Evolutionary conservation across 208 protist genomes (phyloP).

Genomic region (Phytomonas sp.): DNA sequence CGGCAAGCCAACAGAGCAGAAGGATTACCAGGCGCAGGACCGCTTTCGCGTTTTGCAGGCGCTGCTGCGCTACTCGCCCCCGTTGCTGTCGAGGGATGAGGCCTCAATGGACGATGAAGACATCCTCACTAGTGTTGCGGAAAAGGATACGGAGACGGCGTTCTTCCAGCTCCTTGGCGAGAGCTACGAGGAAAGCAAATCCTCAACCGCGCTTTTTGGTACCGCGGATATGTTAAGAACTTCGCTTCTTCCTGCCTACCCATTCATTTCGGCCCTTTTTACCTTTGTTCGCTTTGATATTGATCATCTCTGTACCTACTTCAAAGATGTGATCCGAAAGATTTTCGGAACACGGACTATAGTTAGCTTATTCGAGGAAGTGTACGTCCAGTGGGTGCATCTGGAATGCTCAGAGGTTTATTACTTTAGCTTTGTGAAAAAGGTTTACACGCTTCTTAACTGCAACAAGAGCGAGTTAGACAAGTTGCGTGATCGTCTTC

Average conservation of each 20-base stretch:
- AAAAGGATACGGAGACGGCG: conserved; percentile 35
- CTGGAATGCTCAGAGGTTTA: conserved; percentile 41
- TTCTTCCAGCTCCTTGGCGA: conserved; percentile 57
- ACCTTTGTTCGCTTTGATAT: conserved; percentile 79
- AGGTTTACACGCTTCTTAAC: conserved; percentile 22
- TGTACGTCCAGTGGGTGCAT: conserved; percentile 60
- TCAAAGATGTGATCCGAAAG: conserved; percentile 62
- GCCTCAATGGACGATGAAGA: conserved; percentile 14
- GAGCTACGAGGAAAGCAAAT: conserved; percentile 21
- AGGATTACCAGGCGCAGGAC: conserved; percentile 37
- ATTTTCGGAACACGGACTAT: conserved; percentile 30
- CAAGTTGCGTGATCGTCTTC: conserved; percentile 1
- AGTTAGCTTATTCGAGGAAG: conserved; percentile 47
- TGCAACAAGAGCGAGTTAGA: conserved; percentile 17
- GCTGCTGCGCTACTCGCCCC: conserved; percentile 63
- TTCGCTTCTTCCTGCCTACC: conserved; percentile 14
- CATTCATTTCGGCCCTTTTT: conserved; percentile 64
- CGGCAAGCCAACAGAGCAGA: conserved; percentile 24
- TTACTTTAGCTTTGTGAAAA: conserved; percentile 44
- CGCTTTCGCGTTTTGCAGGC: conserved; percentile 76
- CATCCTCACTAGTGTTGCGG: conserved; percentile 14
- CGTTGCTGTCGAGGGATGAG: conserved; percentile 24
- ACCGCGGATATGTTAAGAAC: conserved; percentile 21
- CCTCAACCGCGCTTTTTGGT: conserved; percentile 18
- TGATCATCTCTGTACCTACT: conserved; percentile 39